Base-by-base conservation (phyloP, 108 stramenopile species). In the Conticribra guillardii region DNA sequence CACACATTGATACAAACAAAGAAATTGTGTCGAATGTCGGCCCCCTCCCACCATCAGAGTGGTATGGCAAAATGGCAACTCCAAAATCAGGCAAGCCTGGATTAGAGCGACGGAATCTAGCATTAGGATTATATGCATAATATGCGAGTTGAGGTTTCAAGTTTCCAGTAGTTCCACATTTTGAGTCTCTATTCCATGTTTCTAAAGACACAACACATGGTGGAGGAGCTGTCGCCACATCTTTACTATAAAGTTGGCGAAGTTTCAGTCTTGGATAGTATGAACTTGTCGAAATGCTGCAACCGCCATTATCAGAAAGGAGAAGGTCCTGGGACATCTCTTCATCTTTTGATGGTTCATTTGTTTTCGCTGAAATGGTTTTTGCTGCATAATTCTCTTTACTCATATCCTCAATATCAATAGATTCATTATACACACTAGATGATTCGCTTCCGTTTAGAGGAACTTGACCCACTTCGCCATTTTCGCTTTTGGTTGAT, bases 1-100 rank as follows among this genome's bases (percentile, higher is more conserved):
- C 67, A 31, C 55, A 87, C 32, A 60, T 65, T n/a, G 54, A 65
- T 21, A 85, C 76, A 79, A 45, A 69, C 3, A 71, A 46, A 24
- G 30, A 47, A 8, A 77, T 21, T 15, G 69, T 47, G 19, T 68
- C 72, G 44, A 74, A 70, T 11, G 72, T 62, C 30, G 82, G 74
- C 37, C 58, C 69, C 8, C 8, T 60, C 15, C 24, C 58, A 33
- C 23, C 32, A 52, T 75, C 47, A 17, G 73, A 53, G 37, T 73
- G 64, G 55, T 76, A 91, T 45, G 77, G 78, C 28, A 89, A 80
- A 9, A 85, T 64, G 17, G 84, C 80, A 29, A 94, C 90, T 18
- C 60, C 88, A 75, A 88, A 90, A 53, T 87, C 80, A 4, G 93
- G 93, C 2, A 84, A 16, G 2, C 93, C 93, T 18, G 93, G 93